phyloP scores from a whole-genome alignment of 495 filamentous ascomycete species.

The Penicillium atrosanguineum region DNA sequence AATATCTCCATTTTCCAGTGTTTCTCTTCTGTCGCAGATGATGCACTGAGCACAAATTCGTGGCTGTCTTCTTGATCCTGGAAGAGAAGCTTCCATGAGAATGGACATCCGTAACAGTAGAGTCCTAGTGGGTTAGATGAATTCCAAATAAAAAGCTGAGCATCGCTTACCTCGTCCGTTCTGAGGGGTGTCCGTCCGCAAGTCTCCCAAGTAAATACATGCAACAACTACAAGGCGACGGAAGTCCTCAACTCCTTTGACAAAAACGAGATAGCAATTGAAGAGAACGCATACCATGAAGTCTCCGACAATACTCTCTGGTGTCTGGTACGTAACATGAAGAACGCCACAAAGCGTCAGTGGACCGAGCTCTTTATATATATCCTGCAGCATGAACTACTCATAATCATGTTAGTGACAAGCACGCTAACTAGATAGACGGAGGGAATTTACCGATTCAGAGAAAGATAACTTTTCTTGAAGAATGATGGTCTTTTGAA shows the following conservation, averaged over 20 bases:
- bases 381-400: slow-evolving; percentile 38
- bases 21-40: slow-evolving; percentile 75
- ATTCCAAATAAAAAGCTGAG: neutral
- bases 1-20: slow-evolving; percentile 61
- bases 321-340: slow-evolving; percentile 77
- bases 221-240: slow-evolving; percentile 70
- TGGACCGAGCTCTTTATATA: slow-evolving; percentile 76
- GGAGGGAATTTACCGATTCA: slow-evolving; percentile 53
- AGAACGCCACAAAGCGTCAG: slow-evolving; percentile 83
- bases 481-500: slow-evolving; percentile 52
- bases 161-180: slow-evolving; percentile 72
- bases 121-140: slow-evolving; percentile 54
- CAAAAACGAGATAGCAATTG: slow-evolving; percentile 74
- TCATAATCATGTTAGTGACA: neutral
- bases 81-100: slow-evolving; percentile 94
- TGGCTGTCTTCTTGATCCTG: slow-evolving; percentile 71
- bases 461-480: slow-evolving; percentile 61
- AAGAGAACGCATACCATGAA: slow-evolving; percentile 92
- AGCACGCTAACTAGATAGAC: slow-evolving; percentile 16
- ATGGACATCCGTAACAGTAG: slow-evolving; percentile 78
- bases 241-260: slow-evolving; percentile 57
- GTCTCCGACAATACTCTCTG: slow-evolving; percentile 62
- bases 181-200: slow-evolving; percentile 71
- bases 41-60: slow-evolving; percentile 86
- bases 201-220: slow-evolving; percentile 65